These are phyloP conservation scores for Termitomyces sp. DNA, from an alignment of 768 basidiomycete genomes.

Conservation along the genomic window DNA sequence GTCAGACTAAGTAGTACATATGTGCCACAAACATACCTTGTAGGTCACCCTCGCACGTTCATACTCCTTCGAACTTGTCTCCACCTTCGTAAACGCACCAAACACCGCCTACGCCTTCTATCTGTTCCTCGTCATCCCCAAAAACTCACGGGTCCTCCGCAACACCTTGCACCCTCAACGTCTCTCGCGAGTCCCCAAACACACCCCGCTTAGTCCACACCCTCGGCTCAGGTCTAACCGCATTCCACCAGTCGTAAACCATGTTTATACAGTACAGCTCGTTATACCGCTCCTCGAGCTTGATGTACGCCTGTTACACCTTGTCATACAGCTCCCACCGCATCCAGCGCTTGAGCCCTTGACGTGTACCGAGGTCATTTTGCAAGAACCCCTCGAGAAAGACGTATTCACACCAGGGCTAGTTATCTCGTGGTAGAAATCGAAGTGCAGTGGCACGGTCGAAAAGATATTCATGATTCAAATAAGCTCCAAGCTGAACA, in stretches of 20 bases:
- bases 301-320: constrained; percentile 98
- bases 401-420: constrained; percentile 99
- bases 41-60: constrained; percentile 96
- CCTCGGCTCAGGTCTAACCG: no score
- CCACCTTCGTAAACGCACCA: constrained; percentile 94
- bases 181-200: constrained; percentile 82
- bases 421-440: constrained; percentile 94
- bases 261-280: constrained; percentile 89
- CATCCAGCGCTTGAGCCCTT: constrained; percentile 99
- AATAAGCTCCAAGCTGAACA: no score
- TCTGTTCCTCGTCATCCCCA: constrained; percentile 82
- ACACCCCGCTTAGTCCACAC: constrained; percentile 87
- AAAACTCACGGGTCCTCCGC: constrained; percentile 86
- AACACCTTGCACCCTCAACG: constrained; percentile 73
- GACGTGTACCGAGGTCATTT: constrained; percentile 92
- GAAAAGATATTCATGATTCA: no score
- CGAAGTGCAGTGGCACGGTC: no score
- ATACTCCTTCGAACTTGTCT: constrained; percentile 92
- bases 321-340: constrained; percentile 99
- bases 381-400: constrained; percentile 96
- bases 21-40: constrained; percentile 82
- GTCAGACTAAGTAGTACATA: neutral
- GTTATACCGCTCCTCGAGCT: constrained; percentile 90
- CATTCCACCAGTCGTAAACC: constrained; percentile 90
- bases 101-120: constrained; percentile 96